These are phyloP conservation scores for Cydonia oblonga DNA, from an alignment of 331 rosid species.

Conservation along the genomic window DNA sequence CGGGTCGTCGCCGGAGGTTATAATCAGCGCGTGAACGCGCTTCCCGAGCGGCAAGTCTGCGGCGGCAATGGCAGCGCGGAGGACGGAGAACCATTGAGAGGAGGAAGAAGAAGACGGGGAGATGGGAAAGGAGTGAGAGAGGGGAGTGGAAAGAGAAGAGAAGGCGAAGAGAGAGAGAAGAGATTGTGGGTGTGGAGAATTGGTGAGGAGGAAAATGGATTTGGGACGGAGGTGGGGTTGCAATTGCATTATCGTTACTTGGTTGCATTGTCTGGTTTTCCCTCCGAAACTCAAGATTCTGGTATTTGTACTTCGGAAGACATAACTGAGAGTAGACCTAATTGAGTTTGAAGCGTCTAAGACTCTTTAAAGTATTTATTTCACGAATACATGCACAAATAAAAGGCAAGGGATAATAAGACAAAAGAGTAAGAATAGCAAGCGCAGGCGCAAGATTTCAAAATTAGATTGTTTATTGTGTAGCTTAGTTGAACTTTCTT, in stretches of 20 bases:
- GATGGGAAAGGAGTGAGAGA: neutral
- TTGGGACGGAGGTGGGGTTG: constrained; percentile 16
- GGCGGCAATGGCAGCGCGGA: constrained; percentile 48
- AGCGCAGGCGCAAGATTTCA: too few relatives aligned
- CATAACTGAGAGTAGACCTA: too few relatives aligned
- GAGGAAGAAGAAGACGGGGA: constrained; percentile 10
- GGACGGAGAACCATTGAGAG: constrained; percentile 54
- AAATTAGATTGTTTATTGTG: too few relatives aligned
- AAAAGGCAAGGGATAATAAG: too few relatives aligned
- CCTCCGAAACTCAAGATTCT: neutral
- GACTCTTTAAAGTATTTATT: too few relatives aligned
- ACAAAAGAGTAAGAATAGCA: too few relatives aligned
- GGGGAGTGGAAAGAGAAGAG: neutral
- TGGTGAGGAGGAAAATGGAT: neutral
- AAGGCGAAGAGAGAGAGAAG: neutral
- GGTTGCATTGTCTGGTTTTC: constrained; percentile 14
- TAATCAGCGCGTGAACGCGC: constrained; percentile 42
- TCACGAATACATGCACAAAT: too few relatives aligned
- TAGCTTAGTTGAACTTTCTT: too few relatives aligned
- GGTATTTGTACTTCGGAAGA: too few relatives aligned
- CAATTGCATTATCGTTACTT: constrained; percentile 22
- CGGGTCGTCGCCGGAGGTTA: constrained; percentile 25
- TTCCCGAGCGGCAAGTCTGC: constrained; percentile 52
- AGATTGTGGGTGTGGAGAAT: neutral
- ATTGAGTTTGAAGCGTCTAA: too few relatives aligned